Base-by-base conservation (phyloP, 208 protist genomes). In the Phytomonas francai region DNA sequence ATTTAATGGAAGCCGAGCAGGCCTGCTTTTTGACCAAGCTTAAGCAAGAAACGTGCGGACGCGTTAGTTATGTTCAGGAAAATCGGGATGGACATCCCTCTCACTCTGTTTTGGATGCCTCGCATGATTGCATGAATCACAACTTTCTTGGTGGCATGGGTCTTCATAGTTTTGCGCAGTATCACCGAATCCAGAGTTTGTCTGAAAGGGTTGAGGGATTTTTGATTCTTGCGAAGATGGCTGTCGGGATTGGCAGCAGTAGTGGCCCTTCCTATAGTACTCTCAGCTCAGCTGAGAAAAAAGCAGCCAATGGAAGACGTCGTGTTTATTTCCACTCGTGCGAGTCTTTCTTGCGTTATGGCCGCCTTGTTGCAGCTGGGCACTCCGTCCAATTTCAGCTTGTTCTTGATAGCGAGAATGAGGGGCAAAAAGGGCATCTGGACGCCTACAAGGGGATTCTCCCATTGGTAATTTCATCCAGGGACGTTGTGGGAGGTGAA, bases 1-100 rank as follows among this genome's bases (percentile, higher is more conserved):
- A 80, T 28, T 63, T 86, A 59, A 78, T 86, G 25, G 70, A 80
- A 62, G 67, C 75, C 36, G 85, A 91, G 72, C 78, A 84, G 66
- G 65, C 61, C 4, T 67, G 77, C 7, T 91, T 82, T 54, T 67
- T 81, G 29, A 63, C 71, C n/a, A 74, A 72, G 42, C 72, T 89
- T 42, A 77, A 74, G 16, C 71, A 64, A 19, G 79, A 85, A 42
- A 78, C 39, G 2, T 49, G 39, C 16, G 39, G 16, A 49, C 16
- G 39, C 39, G 39, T 19, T 19, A 6, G 12, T 19, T 49, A 12
- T 49, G 9, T 49, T 19, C 1, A 49, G 39, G 39, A 49, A 49
- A 12, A 49, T 19, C 7, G 4, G 39, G 39, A 19, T 12, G 39
- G 39, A 12, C 6, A 22, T 49, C 39, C 16, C 12, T 49, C 39